These are phyloP conservation scores for Pulveroboletus sp. DNA, from an alignment of 768 basidiomycete species.

Conservation along the genomic window DNA sequence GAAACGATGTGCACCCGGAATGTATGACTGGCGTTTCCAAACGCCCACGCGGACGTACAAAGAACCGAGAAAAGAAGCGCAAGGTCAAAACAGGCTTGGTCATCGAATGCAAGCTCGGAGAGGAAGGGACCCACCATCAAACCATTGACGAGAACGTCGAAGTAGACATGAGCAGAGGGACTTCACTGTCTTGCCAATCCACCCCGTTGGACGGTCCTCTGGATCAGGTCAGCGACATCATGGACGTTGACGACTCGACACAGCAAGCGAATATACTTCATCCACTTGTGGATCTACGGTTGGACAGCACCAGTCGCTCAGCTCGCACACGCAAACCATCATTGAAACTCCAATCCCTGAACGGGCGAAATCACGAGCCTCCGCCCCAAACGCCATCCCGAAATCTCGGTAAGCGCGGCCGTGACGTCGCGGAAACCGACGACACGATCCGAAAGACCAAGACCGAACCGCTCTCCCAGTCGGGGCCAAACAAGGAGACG, in stretches of 20 bases:
- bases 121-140: slow-evolving; percentile 37
- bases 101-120: slow-evolving; percentile 30
- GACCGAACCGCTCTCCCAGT: slow-evolving; percentile 11
- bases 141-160: slow-evolving; percentile 52
- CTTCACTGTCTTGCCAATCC: slow-evolving; percentile 22
- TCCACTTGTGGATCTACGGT: slow-evolving; percentile 5
- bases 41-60: slow-evolving; percentile 45
- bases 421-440: slow-evolving; percentile 18
- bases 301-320: slow-evolving; percentile 9
- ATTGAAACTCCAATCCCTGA: slow-evolving; percentile 25
- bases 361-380: slow-evolving; percentile 9
- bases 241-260: slow-evolving; percentile 19
- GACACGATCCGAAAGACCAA: slow-evolving; percentile 13
- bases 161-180: slow-evolving; percentile 52
- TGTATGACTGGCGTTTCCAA: slow-evolving; percentile 19
- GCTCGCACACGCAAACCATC: slow-evolving; percentile 31
- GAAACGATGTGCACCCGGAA: slow-evolving; percentile 21
- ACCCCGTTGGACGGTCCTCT: slow-evolving; percentile 9
- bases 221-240: slow-evolving; percentile 4
- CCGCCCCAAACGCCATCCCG: slow-evolving; percentile 14
- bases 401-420: slow-evolving; percentile 27
- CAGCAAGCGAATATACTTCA: no score
- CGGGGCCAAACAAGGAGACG: slow-evolving; percentile 19
- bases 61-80: slow-evolving; percentile 54
- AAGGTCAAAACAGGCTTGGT: slow-evolving; percentile 37